A percentile compares a stretch with the other conserved stretches of the same genome.
Conservation (phyloP, 2,329 filamentous ascomycete genomes). For the Cladosporium halotolerans region DNA sequence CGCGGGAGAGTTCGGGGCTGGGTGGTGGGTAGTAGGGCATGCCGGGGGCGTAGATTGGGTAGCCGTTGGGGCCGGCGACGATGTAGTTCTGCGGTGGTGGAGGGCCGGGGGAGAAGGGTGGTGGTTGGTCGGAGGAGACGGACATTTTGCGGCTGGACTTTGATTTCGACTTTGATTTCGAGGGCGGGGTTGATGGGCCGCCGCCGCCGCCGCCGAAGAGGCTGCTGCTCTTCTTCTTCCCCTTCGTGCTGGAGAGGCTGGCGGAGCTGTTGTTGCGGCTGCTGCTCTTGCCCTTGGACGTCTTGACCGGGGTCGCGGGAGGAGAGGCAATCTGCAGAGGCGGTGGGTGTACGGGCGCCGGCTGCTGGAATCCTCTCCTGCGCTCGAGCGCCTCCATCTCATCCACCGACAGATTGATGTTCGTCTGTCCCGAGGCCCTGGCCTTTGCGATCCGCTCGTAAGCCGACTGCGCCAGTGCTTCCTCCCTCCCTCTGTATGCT, state of each 20-base stretch:
- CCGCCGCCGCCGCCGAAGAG: conserved; percentile 19
- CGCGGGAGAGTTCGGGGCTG: conserved; percentile 18
- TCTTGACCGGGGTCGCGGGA: conserved; percentile 17
- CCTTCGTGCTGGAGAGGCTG: conserved; percentile 32
- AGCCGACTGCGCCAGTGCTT: conserved; percentile 69
- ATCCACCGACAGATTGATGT: conserved; percentile 72
- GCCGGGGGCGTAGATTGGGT: conserved; percentile 36
- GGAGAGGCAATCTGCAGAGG: conserved; percentile 12
- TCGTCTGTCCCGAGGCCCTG: conserved; percentile 65
- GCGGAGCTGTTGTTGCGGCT: conserved; percentile 30
- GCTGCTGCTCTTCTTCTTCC: conserved; percentile 27
- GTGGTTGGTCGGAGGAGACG: conserved; percentile 19
- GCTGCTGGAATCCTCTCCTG: conserved; percentile 38
- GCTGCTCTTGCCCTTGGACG: conserved; percentile 22
- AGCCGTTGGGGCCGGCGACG: conserved; percentile 43
- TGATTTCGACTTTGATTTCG: conserved; percentile 30
- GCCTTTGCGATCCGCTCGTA: conserved; percentile 74
- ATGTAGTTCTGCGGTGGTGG: conserved; percentile 40
- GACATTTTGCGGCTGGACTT: conserved; percentile 24
- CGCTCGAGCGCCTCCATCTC: conserved; percentile 77
- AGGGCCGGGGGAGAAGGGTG: conserved; percentile 10
- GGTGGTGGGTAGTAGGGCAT: conserved; percentile 25
- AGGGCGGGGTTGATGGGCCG: conserved; percentile 27
- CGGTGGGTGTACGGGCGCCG: conserved; percentile 14
- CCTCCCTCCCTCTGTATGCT: conserved; percentile 59